Base-by-base conservation (phyloP, 345 rosid genomes). In the Arabidopsis thaliana region DNA sequence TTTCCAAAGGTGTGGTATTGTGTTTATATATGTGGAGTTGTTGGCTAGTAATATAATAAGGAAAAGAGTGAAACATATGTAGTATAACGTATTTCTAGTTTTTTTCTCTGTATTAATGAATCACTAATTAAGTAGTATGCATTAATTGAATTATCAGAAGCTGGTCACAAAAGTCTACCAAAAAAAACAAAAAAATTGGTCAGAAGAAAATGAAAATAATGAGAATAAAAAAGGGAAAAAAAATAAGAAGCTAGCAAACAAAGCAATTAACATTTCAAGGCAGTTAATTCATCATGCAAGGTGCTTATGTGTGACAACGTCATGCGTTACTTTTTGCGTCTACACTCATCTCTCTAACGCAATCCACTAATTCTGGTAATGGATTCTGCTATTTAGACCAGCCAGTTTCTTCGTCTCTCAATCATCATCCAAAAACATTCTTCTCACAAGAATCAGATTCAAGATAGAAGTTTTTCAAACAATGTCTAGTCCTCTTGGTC, bases 251-350 rank as follows among this genome's bases (percentile, higher is more conserved):
- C 74, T 76, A 69, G 6, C 16, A 69, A 61, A 69, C 79, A 76
- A 61, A 63, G 20, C 13, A 62, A 51, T 52, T 44, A 76, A 37
- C 59, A 69, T 55, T 59, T 69, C 71, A 55, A 69, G 75, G 71
- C 70, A 62, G 64, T 68, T 67, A 75, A 30, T 33, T 68, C 34
- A 50, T 51, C 53, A 59, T 50, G 56, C 69, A 67, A 32, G 38
- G 66, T 67, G 37, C 25, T 65, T 48, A 66, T 30, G 63, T 68
- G 71, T 69, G 70, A 76, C 59, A 69, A 69, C 75, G 16, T 63
- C 52, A 77, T 56, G 72, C 80, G 71, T 77, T 77, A 70, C 80
- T 70, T 62, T 62, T 69, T 45, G 32, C 30, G 7, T 69, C 75
- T n/a, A 61, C 80, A 42, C 49, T 62, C 51, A 55, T 44, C 41